Evolutionary conservation across 2,329 filamentous ascomycete species (phyloP).

Genomic region (Ophiocordyceps camponoti-rufipedis): DNA sequence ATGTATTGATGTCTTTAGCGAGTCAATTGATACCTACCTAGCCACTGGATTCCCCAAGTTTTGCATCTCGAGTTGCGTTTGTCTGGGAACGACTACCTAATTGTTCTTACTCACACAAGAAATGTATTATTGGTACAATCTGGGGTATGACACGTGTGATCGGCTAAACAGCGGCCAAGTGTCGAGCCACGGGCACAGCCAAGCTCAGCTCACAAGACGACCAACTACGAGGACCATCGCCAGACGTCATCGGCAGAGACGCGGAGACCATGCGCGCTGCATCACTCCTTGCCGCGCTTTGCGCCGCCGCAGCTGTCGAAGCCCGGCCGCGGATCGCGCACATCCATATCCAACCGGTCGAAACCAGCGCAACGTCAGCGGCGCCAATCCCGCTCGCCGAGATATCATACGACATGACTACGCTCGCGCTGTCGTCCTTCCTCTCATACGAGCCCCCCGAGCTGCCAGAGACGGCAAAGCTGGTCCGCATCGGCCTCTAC

Average conservation of each 20-base stretch:
- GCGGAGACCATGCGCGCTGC: constrained; percentile 20
- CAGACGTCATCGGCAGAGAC: neutral
- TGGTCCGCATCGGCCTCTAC: constrained; percentile 41
- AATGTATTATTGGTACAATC: no score
- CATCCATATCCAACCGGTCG: constrained; percentile 35
- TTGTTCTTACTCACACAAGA: neutral
- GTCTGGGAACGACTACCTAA: neutral
- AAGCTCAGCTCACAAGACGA: neutral
- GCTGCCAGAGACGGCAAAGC: constrained; percentile 22
- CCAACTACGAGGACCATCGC: neutral
- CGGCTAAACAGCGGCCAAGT: neutral
- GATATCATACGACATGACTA: constrained; percentile 32
- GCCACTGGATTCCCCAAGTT: neutral
- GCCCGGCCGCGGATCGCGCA: constrained; percentile 26
- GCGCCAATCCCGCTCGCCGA: constrained; percentile 30
- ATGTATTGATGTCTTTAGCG: neutral
- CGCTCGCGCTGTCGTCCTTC: constrained; percentile 25
- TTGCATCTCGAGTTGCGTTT: neutral
- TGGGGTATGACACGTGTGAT: neutral
- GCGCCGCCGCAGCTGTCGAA: constrained; percentile 20
- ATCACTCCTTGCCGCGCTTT: constrained; percentile 22
- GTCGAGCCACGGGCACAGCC: neutral
- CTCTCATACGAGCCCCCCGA: constrained; percentile 38
- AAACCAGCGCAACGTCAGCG: constrained; percentile 7
- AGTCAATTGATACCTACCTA: neutral